Conservation (phyloP, 176 grass and related monocot species). For the Melocanna baccifera region DNA sequence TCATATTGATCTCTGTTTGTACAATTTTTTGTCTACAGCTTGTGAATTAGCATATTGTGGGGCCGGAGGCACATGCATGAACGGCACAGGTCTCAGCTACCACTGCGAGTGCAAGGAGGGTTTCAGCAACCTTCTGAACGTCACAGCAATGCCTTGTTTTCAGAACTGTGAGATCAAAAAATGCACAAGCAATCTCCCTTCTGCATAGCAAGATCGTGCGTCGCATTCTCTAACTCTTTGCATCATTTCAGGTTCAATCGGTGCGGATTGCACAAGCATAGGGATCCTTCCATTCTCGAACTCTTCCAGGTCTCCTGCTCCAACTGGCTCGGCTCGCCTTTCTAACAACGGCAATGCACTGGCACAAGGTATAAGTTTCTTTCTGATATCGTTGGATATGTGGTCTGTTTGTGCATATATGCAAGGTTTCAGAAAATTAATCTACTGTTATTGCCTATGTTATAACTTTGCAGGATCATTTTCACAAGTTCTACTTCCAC, state of each 20-base stretch:
- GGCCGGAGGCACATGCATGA: conserved; percentile 51
- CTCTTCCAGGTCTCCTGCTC: conserved; percentile 33
- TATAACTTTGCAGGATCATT: conserved; percentile 15
- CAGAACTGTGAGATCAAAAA: conserved; percentile 52
- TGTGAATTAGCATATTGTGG: conserved; percentile 69
- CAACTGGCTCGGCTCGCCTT: conserved; percentile 25
- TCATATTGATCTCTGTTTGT: not conserved
- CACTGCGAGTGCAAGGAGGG: conserved; percentile 64
- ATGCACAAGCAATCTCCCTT: not conserved
- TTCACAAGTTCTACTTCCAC: not conserved
- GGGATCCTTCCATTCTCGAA: conserved; percentile 52
- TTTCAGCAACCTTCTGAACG: conserved; percentile 76
- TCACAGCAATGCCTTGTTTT: conserved; percentile 66
- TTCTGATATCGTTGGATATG: not conserved
- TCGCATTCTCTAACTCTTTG: not conserved
- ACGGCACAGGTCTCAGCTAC: conserved; percentile 48
- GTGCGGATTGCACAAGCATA: conserved; percentile 59
- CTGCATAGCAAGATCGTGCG: not conserved
- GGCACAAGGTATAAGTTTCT: not conserved
- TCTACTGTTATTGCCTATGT: not conserved
- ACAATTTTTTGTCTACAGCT: conserved; percentile 37
- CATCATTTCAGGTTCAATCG: conserved; percentile 59
- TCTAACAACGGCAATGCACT: conserved; percentile 26
- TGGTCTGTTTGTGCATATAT: not conserved
- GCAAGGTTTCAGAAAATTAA: not conserved